A percentile compares a stretch with the other conserved stretches of the same genome.
Evolutionary conservation across 331 rosid species (phyloP).

Genomic region (Pyracantha coccinea): DNA sequence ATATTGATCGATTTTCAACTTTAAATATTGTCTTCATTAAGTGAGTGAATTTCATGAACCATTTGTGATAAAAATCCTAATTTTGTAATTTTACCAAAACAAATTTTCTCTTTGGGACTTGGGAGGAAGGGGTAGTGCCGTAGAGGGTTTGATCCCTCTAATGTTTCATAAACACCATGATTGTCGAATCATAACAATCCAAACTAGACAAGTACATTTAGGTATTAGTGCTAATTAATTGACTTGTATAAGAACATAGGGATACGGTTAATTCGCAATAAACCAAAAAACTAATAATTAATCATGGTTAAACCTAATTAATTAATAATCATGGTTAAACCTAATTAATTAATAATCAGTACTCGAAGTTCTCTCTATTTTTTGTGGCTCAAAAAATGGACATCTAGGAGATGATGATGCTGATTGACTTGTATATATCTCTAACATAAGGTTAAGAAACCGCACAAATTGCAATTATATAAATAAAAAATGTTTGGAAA

Average conservation of each 20-base stretch:
- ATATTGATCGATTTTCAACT: too few species aligned
- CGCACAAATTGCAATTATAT: constrained; percentile 7
- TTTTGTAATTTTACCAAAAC: background rate
- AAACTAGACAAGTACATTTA: constrained; percentile 20
- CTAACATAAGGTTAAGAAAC: background rate
- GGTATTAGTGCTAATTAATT: constrained; percentile 31
- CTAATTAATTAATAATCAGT: background rate
- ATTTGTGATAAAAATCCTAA: too few species aligned
- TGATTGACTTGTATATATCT: constrained; percentile 19
- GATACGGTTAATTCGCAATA: constrained; percentile 29
- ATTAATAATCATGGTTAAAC: background rate
- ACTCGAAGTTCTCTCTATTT: constrained; percentile 16
- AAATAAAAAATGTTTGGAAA: background rate
- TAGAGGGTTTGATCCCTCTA: background rate
- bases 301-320: background rate
- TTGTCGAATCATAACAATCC: constrained; percentile 19
- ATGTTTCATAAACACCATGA: constrained; percentile 28
- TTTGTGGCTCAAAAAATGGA: constrained; percentile 60
- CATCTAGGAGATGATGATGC: constrained; percentile 28
- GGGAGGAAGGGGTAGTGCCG: background rate
- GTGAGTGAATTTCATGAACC: too few species aligned
- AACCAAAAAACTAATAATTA: constrained; percentile 7
- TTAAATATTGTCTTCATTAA: too few species aligned
- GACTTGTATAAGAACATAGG: constrained; percentile 28
- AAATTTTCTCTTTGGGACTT: background rate